Base-by-base conservation (phyloP, 306 rosid species). In the Rosa multiflora region DNA sequence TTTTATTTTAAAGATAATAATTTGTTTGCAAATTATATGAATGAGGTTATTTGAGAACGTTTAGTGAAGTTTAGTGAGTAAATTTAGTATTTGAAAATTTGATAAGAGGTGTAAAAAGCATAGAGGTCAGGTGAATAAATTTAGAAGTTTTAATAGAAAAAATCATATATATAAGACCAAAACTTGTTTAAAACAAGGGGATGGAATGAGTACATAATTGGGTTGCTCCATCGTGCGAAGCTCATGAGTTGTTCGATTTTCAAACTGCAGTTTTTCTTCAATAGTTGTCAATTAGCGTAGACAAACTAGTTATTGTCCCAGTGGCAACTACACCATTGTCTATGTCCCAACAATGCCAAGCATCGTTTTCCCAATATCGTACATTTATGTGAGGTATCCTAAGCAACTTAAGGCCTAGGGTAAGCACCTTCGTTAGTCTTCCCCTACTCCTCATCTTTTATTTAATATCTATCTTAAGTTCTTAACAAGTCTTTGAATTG, bases 191-290 rank as follows among this genome's bases (percentile, higher is more conserved):
- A n/a, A 42, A 62, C 66, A 64, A 13, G 49, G 2, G 26, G 15
- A 10, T 4, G 51, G 44, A 44, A 69, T 43, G 29, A 17, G 49
- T 17, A 35, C 75, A 79, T 70, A 15, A 76, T 58, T 76, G 69
- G 61, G 18, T 48, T 32, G 43, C 40, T 13, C 40, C 47, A 71
- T 61, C 32, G 67, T 52, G 68, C 52, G 74, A 37, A 66, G 63
- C 63, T 82, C 85, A 77, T 82, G 82, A 63, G 75, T 58, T 72
- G 82, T 82, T 77, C 64, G 37, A 14, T 70, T 39, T 66, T 51
- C 37, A 49, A 20, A 40, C 6, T 67, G 52, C 74, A 75, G 37
- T 15, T 73, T 81, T 66, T 81, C 71, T 29, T 23, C 47, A 20
- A 18, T 46, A 64, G 21, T 66, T 77, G 81, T 72, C 64, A 46